These are phyloP conservation scores for Claviceps africana DNA, from an alignment of 2,329 filamentous ascomycete genomes.

Conservation along the genomic window DNA sequence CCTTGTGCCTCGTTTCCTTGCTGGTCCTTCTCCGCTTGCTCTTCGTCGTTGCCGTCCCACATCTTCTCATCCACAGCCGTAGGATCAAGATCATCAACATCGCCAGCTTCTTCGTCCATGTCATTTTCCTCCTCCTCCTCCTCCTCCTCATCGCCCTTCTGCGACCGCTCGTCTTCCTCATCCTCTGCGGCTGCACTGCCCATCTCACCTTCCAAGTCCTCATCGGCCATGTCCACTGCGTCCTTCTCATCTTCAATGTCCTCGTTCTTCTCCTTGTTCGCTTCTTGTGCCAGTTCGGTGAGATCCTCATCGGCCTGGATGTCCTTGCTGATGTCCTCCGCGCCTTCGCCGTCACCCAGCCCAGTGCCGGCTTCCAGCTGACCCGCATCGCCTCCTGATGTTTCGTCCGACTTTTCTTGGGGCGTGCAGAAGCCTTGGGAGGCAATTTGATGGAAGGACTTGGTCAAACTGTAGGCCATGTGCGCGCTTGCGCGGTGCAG, in stretches of 20 bases:
- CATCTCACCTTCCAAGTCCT: constrained; percentile 79
- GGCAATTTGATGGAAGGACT: constrained; percentile 64
- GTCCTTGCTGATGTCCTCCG: constrained; percentile 96
- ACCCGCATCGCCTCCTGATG: constrained; percentile 53
- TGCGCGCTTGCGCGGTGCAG: constrained; percentile 60
- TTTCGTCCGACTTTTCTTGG: constrained; percentile 61
- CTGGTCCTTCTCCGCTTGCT: constrained; percentile 72
- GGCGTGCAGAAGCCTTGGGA: constrained; percentile 86
- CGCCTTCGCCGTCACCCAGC: constrained; percentile 86
- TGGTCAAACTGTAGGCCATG: constrained; percentile 61
- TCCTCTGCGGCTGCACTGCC: constrained; percentile 50
- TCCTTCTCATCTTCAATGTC: constrained; percentile 71
- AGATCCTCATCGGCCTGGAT: constrained; percentile 88
- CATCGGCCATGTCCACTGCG: constrained; percentile 81
- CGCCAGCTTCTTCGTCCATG: constrained; percentile 79
- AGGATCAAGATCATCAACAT: constrained; percentile 81
- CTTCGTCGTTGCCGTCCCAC: constrained; percentile 80
- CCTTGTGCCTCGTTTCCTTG: constrained; percentile 60
- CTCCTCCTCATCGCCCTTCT: constrained; percentile 48
- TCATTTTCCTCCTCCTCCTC: constrained; percentile 51
- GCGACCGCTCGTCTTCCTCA: constrained; percentile 44
- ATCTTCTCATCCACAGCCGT: constrained; percentile 94
- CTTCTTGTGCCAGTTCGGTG: constrained; percentile 77
- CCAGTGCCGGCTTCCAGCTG: constrained; percentile 86
- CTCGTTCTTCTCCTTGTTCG: constrained; percentile 47